Conservation (phyloP, 371 early-diverging fungal species). For the Chytridiales sp. region DNA sequence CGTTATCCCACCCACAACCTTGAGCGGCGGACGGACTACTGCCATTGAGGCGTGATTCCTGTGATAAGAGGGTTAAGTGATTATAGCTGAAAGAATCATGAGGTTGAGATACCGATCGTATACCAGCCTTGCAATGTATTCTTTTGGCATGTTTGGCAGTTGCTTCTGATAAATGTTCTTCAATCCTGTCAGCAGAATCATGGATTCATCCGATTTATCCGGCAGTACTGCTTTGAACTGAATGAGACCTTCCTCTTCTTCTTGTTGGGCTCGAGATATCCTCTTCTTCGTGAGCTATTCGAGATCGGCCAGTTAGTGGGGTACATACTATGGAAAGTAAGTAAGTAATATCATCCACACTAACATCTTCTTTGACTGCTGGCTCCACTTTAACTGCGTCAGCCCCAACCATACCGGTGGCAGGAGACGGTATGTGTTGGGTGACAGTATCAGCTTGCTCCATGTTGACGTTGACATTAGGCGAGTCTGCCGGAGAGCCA, state of each 20-base stretch:
- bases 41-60: constrained; percentile 86
- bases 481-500: too few species aligned
- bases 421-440: too few species aligned
- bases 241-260: constrained; percentile 71
- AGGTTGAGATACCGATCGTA: constrained; percentile 76
- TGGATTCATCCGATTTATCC: constrained; percentile 71
- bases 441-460: too few species aligned
- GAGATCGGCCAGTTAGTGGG: too few species aligned
- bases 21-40: constrained; percentile 63
- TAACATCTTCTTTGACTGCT: too few species aligned
- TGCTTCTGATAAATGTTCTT: constrained; percentile 98
- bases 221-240: constrained; percentile 73
- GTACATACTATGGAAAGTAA: too few species aligned
- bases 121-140: constrained; percentile 96
- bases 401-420: too few species aligned
- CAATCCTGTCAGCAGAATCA: constrained; percentile 88
- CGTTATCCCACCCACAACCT: constrained; percentile 96
- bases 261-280: constrained; percentile 35
- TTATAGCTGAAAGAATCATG: too few species aligned
- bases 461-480: too few species aligned
- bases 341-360: too few species aligned
- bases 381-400: too few species aligned
- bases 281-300: too few species aligned
- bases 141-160: constrained; percentile 99
- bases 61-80: not conserved